phyloP scores from a whole-genome alignment of 1,284 basidiomycete species.

The Irpex rosettiformis region DNA sequence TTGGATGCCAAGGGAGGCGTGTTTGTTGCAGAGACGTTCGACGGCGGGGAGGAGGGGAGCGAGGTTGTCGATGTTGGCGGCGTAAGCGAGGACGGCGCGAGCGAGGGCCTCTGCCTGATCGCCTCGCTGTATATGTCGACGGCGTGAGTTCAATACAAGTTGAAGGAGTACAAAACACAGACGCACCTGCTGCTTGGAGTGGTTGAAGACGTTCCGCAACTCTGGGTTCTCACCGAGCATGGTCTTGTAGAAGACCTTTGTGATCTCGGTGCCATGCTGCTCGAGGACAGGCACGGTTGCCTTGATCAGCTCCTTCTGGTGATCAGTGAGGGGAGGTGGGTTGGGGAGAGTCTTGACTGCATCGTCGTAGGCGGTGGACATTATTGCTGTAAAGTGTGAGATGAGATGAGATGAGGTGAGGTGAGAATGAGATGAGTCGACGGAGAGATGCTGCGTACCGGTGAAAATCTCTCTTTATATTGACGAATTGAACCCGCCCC shows the following conservation, averaged over 20 bases:
- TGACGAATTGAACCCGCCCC: no score
- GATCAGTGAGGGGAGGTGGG: conserved; percentile 20
- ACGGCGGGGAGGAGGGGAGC: conserved; percentile 23
- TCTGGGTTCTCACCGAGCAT: conserved; percentile 23
- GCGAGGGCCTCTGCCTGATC: conserved; percentile 23
- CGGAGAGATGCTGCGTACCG: no score
- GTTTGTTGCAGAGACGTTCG: conserved; percentile 26
- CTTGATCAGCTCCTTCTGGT: conserved; percentile 23
- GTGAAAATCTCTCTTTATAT: no score
- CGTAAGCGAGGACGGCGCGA: conserved; percentile 23
- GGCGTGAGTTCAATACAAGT: neutral
- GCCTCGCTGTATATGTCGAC: conserved; percentile 8
- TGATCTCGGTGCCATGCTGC: conserved; percentile 20
- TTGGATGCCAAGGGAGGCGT: conserved; percentile 23
- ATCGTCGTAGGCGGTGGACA: neutral
- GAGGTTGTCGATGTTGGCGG: conserved; percentile 25
- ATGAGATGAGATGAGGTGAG: neutral
- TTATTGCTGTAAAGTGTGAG: neutral
- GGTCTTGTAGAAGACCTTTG: conserved; percentile 20
- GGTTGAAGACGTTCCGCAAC: conserved; percentile 23
- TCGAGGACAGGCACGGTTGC: conserved; percentile 22
- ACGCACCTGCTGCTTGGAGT: conserved; percentile 22
- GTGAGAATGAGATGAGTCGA: neutral
- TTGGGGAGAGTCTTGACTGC: conserved; percentile 6
- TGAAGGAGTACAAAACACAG: neutral